Evolutionary conservation across 345 rosid species (phyloP).

Genomic region (Atalantia buxifolia): DNA sequence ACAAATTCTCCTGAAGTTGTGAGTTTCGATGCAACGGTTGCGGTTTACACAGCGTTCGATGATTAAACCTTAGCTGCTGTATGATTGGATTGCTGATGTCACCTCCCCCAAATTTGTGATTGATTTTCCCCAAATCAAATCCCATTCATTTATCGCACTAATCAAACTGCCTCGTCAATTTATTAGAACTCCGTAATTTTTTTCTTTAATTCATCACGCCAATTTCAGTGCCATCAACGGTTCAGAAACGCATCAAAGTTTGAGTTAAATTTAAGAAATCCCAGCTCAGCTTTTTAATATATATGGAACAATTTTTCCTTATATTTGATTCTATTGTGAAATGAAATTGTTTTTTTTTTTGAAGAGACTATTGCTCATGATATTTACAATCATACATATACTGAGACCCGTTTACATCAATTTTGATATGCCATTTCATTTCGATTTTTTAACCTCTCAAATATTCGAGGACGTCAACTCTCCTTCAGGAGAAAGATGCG

Average conservation of each 20-base stretch:
- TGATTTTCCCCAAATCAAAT: neutral
- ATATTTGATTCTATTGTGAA: too few relatives aligned
- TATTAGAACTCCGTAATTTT: neutral
- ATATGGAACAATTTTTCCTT: too few relatives aligned
- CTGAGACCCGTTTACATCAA: too few relatives aligned
- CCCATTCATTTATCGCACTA: neutral
- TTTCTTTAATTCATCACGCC: neutral
- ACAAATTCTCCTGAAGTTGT: constrained; percentile 1
- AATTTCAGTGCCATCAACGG: constrained; percentile 25
- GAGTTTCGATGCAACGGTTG: constrained; percentile 28
- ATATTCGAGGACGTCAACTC: too few relatives aligned
- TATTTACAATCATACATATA: too few relatives aligned
- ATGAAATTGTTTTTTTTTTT: too few relatives aligned
- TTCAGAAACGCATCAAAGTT: neutral
- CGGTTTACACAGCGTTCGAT: constrained; percentile 17
- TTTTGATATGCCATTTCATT: too few relatives aligned
- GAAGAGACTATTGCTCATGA: too few relatives aligned
- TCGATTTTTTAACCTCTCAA: too few relatives aligned
- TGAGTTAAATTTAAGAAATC: neutral
- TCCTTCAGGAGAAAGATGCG: too few relatives aligned
- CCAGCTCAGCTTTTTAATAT: neutral
- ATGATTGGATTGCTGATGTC: constrained; percentile 28
- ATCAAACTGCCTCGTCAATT: neutral
- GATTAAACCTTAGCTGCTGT: constrained; percentile 23
- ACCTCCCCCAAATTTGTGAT: neutral